Base-by-base conservation (phyloP, 306 rosid species). In the Bauhinia variegata region DNA sequence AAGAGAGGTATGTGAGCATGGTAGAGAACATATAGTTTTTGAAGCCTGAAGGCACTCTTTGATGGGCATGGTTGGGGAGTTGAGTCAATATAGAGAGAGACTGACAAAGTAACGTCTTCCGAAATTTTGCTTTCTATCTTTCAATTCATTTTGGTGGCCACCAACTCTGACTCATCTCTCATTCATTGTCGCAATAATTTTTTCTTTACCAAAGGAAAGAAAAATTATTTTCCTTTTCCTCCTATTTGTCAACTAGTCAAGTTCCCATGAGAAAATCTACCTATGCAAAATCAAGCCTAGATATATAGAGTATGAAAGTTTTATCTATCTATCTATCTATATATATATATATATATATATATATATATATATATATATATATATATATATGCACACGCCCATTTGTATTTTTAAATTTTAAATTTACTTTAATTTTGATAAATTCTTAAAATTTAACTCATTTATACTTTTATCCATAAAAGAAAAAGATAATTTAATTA, bases 151-250 rank as follows among this genome's bases (percentile, higher is more conserved):
- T 74, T 31, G 47, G 80, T 34, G 66, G 65, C 53, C 89, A 88
- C 91, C 91, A 59, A 83, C 89, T 58, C 66, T 65, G 11, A 23
- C 72, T 10, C 41, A 19, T 76, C 60, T 53, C 51, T 53, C 42
- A 37, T 64, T 34, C 33, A 19, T 46, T 56, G 48, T 30, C 46
- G n/a, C 34, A 59, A 19, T 23, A 2, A 5, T n/a, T n/a, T 9
- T 53, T 5, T 54, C 39, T 38, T 39, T 23, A 1, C 28, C 28
- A 23, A 23, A 23, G 2, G 2, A 23, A 2, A 23, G 2, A 23
- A 23, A 9, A 23, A 23, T 23, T 23, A 2, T 23, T 23, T 23
- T 23, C 3, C 43, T 44, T 11, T 62, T 16, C 15, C 31, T 6
- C 33, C 13, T 3, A 8, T 11, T n/a, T 17, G 50, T 31, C 38